Conservation (phyloP, 1,284 basidiomycete species). For the Ceratobasidium sp. region DNA sequence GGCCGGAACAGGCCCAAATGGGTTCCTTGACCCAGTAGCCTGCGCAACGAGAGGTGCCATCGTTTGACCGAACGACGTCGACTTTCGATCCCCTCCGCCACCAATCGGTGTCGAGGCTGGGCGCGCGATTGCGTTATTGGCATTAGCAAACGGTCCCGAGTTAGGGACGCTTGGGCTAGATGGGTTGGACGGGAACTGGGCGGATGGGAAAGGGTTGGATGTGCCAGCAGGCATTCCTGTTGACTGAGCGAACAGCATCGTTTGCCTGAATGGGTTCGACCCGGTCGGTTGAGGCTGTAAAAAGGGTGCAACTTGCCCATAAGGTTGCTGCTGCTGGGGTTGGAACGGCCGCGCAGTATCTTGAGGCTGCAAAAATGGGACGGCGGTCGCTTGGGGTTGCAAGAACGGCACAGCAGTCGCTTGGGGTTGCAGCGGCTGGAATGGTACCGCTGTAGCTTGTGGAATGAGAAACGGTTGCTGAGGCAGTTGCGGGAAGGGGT, state of each 20-base stretch:
- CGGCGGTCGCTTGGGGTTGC: slow-evolving; percentile 48
- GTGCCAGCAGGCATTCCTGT: slow-evolving; percentile 57
- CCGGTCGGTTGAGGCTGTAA: slow-evolving; percentile 55
- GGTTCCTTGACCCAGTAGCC: slow-evolving; percentile 93
- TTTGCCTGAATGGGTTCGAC: slow-evolving; percentile 59
- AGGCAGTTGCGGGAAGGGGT: slow-evolving; percentile 42
- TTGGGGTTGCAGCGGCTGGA: slow-evolving; percentile 48
- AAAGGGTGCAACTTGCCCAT: slow-evolving; percentile 52
- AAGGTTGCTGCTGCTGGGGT: slow-evolving; percentile 50
- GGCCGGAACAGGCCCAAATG: slow-evolving; percentile 81
- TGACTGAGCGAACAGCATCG: slow-evolving; percentile 57
- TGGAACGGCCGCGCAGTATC: slow-evolving; percentile 57
- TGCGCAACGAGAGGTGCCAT: slow-evolving; percentile 75
- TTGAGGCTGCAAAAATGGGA: slow-evolving; percentile 52
- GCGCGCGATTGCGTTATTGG: slow-evolving; percentile 53
- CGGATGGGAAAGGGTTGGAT: slow-evolving; percentile 48
- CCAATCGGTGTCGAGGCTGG: slow-evolving; percentile 73
- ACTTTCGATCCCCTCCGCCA: slow-evolving; percentile 51
- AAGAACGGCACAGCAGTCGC: slow-evolving; percentile 50
- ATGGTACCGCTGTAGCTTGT: slow-evolving; percentile 43
- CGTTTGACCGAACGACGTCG: slow-evolving; percentile 50
- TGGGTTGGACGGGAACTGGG: slow-evolving; percentile 46
- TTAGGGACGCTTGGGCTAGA: slow-evolving; percentile 24
- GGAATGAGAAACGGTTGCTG: slow-evolving; percentile 45
- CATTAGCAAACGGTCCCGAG: slow-evolving; percentile 23